Evolutionary conservation across 768 basidiomycete genomes (phyloP), one percentile per base, ranked within the genome.

Genomic region (Boletus sp.): DNA sequence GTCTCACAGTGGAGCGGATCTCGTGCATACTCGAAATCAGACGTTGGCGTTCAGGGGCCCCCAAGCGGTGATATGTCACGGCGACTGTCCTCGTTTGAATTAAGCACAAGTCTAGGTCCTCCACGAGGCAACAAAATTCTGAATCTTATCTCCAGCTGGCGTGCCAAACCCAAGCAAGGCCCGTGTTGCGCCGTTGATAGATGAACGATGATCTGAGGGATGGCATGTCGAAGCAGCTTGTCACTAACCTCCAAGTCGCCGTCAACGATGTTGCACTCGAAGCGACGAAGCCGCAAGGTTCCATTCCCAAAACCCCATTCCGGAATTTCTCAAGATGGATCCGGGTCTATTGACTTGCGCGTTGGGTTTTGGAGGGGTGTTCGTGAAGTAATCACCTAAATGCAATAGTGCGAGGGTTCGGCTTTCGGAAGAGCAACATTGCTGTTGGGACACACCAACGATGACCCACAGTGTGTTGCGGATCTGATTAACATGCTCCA

Each of bases 401-500:
- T 17, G 46, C 29, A 17, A 44, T 39, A 33, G 25, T 19, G 32
- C 25, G 41, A 41, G 40, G 27, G 19, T 39, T 41, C 45, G 44
- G 34, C 21, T 40, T 32, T 46, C 34, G 55, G 21, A 52, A 25
- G 35, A 14, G 25, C 27, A 40, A 44, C 23, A 23, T 50, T 19
- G 25, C 47, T 23, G 34, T 35, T 42, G 29, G 21, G 23, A 23
- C 25, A 19, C 32, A 19, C 19, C 25, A n/a, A n/a, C 2, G 17
- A n/a, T 39, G 30, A 57, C 51, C 47, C 51, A 55, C 50, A 44
- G 10, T 43, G 21, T 38, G 27, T 46, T 21, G 14, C 27, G 47
- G 47, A 34, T 45, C 27, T 41, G 44, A 37, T 47, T 37, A 53
- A 39, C 52, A 52, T 14, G 61, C 62, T 42, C 75, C 76, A 58